Base-by-base conservation (phyloP, 2,329 filamentous ascomycete species). In the Nemania abortiva region DNA sequence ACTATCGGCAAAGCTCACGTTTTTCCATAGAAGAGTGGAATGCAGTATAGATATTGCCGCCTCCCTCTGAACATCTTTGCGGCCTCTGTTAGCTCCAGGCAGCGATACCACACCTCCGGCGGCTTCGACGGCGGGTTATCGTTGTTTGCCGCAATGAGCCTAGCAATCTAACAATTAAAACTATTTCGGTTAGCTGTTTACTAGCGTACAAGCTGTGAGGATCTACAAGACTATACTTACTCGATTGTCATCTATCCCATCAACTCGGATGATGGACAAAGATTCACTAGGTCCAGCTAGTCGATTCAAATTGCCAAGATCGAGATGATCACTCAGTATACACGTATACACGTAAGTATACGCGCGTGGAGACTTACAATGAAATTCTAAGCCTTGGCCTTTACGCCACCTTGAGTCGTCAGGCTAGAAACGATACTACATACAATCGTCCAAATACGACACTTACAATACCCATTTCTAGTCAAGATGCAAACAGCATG, bases 221-320 rank as follows among this genome's bases (percentile, higher is more conserved):
- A 63, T 63, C 49, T 24, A 29, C 59, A 45, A 49, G 50, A 22
- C 22, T 45, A 54, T 31, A 54, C 24, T 52, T 52, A 52, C 37
- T 49, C 47, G 13, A 29, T 42, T 37, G 37, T 45, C 11, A 45
- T 27, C 39, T 39, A n/a, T 15, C 15, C 42, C 45, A 42, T 15
- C 50, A 39, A 20, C 20, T 53, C 58, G 31, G 50, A 45, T 53
- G 58, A 45, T 53, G 58, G 34, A 53, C 24, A 9, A 56, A 34
- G 22, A 50, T 47, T 34, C 45, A 63, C 45, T 53, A 5, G 47
- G 45, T n/a, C 63, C 5, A 29, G 7, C 49, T 22, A 39, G 22
- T 37, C 37, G 18, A 67, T 52, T 53, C 45, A 31, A 39, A 27
- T 47, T 27, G 39, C 42, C 60, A 50, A 53, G 54, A 65, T 65